Evolutionary conservation across 371 early-diverging fungal genomes (phyloP), one percentile per base, ranked within the genome.

Genomic region (Mucor irregularis): DNA sequence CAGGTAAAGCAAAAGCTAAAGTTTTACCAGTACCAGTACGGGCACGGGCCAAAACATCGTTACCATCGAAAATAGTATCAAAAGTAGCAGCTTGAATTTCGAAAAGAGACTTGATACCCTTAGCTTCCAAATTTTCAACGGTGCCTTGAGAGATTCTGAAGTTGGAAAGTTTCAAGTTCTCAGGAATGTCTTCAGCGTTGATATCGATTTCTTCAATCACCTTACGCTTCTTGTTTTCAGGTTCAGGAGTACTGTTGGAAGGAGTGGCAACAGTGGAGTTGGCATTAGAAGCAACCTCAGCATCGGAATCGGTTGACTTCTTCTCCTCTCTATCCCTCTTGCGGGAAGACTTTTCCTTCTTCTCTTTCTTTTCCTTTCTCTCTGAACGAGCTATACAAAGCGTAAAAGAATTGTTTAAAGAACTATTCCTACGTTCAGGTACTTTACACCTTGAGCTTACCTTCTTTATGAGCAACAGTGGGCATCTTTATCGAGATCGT

Each of bases 1-100:
- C 91, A 14, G 95, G 95, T 39, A 95, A 76, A 21, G 92, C 81
- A 71, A 95, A 96, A 10, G 94, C 94, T 42, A 95, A 77, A 0
- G 96, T 95, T 71, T 95, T 96, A 57, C 97, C 97, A 1, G 95
- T 94, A 64, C 99, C 99, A 4, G 99, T 99, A 58, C 94, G 87
- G 4, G 99, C 99, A 53, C 97, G 88, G 29, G 92, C 96, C 28
- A 99, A 80, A 13, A 99, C 75, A 71, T 98, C 96, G 45, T 89
- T 83, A 35, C 96, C 97, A 45, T 92, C 89, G 52, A 81, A 81
- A 48, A 96, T 88, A 25, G 88, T 89, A 46, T 84, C 76, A 64
- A 92, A 86, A 4, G 92, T 91, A 49, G 89, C 90, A 21, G 94
- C 91, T 69, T 97, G 97, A 51, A 97, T 97, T 11, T 95, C 95